Evolutionary conservation across 495 filamentous ascomycete genomes (phyloP), one percentile per base, ranked within the genome.

Genomic region (Astrothelium subdiscretum): DNA sequence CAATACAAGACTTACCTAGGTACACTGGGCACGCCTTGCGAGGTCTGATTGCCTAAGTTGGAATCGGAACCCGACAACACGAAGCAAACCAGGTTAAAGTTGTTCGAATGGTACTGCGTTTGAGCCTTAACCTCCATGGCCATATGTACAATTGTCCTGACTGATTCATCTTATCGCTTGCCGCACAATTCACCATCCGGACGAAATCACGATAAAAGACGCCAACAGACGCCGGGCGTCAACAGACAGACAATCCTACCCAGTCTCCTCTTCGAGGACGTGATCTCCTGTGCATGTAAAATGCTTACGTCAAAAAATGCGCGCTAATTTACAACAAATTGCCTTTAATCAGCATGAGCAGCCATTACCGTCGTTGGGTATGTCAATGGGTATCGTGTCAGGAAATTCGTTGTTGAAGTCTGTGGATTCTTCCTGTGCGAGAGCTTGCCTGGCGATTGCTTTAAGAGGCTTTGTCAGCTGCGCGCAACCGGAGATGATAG

Each of bases 401-500:
- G 89, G 89, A 77, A 95, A 97, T 72, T 97, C 94, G 54, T 90
- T 90, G 67, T 85, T 88, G 73, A 84, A 89, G 71, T 97, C 92
- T 71, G 95, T 91, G 0, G 90, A 90, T 75, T 97, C 95, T 76
- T 99, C 95, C 73, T 97, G 94, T 5, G 90, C 88, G 27, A 99
- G 80, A 12, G 95, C 94, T 73, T 96, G 96, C 68, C 90, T 83
- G 63, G 94, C 94, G 71, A 99, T 97, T n/a, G 96, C 94, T 97
- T 64, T 22, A 60, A 2, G 12, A 26, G 8, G 15, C 67, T 40
- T 13, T 20, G 64, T 71, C 32, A 63, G 61, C 58, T 31, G 57
- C 22, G n/a, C 40, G n/a, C 43, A 18, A 2, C 57, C 18, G 32
- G 13, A 13, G 51, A 32, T 24, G 20, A 22, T 31, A 18, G 43